Base-by-base conservation (phyloP, 2,329 filamentous ascomycete species). In the Pyricularia pennisetigena region DNA sequence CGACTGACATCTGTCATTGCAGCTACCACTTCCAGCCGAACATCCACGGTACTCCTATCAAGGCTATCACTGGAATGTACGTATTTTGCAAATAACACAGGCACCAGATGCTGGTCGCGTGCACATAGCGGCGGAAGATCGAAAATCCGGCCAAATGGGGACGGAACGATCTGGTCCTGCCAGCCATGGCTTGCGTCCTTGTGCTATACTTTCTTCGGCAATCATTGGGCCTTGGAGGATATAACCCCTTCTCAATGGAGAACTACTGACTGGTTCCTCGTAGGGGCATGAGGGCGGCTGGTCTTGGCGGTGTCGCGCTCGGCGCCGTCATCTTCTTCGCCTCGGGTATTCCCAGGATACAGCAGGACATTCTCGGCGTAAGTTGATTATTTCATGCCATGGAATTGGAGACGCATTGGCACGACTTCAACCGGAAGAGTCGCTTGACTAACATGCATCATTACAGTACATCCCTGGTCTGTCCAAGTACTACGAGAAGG, bases 21-120 rank as follows among this genome's bases (percentile, higher is more conserved):
- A 90, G 88, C 78, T 89, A 89, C 81, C 81, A 82, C 73, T 81
- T 81, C 78, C 84, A 87, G 77, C 80, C 83, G 66, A 82, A 88
- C 74, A 67, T 87, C 70, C 77, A 76, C 65, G 86, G 86, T 72
- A 81, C 81, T 76, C 86, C 86, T 57, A 32, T 79, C 57, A 80
- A 82, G 78, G 78, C 81, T 72, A 73, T 81, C 59, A 73, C 79
- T 70, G 76, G 79, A 77, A 73, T 85, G 87, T 89, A 83, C 84
- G 83, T 81, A 62, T 41, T 54, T 41, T 26, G 14, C 49, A 24
- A 28, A 20, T 26, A 29, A 4, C 3, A 10, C 16, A 5, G 9
- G 24, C 2, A 5, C 2, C 12, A 5, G 59, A 8, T 28, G 26
- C 12, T 28, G 12, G 24, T 12, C 24, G 24, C 59, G 24, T 28